Evolutionary conservation across 257 asterid genomes (phyloP).

Genomic region (Przewalskia tangutica): DNA sequence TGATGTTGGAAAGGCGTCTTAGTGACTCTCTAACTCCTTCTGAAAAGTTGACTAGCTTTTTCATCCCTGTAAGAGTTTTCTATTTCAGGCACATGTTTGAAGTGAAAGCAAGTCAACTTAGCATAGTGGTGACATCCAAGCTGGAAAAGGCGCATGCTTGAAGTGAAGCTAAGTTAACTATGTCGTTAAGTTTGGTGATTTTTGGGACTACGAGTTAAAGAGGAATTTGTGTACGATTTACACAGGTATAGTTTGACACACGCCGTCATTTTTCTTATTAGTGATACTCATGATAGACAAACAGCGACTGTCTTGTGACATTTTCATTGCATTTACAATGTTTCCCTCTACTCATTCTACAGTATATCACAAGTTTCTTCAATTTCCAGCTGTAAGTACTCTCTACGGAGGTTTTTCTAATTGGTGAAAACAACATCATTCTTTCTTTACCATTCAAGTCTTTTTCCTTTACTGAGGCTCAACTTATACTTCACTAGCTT

Average conservation of each 20-base stretch:
- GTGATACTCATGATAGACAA: background rate
- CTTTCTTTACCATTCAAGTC: background rate
- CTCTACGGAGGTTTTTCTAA: background rate
- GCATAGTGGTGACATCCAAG: background rate
- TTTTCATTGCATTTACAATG: background rate
- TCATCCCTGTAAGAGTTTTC: constrained; percentile 48
- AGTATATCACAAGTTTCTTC: background rate
- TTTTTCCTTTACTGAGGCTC: background rate
- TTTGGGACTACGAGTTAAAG: background rate
- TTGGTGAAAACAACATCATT: background rate
- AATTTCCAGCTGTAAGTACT: background rate
- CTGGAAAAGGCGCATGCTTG: background rate
- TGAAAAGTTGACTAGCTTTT: constrained; percentile 59
- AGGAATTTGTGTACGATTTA: background rate
- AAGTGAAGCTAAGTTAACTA: background rate
- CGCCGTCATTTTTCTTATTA: background rate
- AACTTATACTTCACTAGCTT: background rate
- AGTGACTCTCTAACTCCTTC: constrained; percentile 83
- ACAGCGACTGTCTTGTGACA: background rate
- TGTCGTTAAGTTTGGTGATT: background rate
- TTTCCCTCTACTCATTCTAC: background rate
- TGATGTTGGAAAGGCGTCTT: constrained; percentile 71
- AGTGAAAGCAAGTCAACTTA: background rate
- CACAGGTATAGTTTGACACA: background rate
- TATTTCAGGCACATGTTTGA: background rate